Evolutionary conservation across 1,139 yeast genomes (phyloP), one percentile per base, ranked within the genome.

Genomic region (Suhomyces atakaporum): DNA sequence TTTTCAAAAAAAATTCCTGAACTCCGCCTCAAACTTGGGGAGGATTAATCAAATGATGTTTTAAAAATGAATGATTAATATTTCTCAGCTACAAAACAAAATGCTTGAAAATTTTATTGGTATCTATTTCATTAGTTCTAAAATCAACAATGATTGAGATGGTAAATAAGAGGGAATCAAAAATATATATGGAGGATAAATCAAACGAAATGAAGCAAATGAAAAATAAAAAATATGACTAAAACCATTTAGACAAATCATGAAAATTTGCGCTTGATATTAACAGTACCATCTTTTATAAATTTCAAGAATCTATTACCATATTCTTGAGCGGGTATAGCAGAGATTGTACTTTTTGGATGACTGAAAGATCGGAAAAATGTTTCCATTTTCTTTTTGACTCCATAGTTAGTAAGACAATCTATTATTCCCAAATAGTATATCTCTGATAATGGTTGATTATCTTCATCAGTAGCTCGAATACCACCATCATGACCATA

Each of bases 391-490:
- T 77, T 74, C 57, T 94, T 94, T 49, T 79, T 64, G 16, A 83
- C 60, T 1, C 89, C 84, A 56, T 94, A 94, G 42, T 83, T 79
- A 0, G 98, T 94, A 46, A 94, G 68, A 61, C 96, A 90, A 57
- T 94, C 99, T 51, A 94, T 94, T 31, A 94, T 82, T 10, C 98
- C 98, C 50, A 94, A 65, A 54, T 90, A 94, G 61, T 94, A 94
- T 10, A 94, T 79, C 41, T 84, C 79, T 18, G 77, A 71, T 31
- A 79, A 58, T 18, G 89, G 88, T 33, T 76, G 72, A 51, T 87
- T 75, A 33, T 73, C 56, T 33, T 70, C 79, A 51, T 84, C 79
- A 0, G 95, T 82, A 2, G 95, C 83, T 38, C 84, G 69, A 29
- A 87, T 80, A 6, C 97, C 98, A 15, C 96, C 96, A 57, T 85